These are phyloP conservation scores for Yamadazyma buinensis DNA, from an alignment of 1,139 yeast genomes.

Conservation along the genomic window DNA sequence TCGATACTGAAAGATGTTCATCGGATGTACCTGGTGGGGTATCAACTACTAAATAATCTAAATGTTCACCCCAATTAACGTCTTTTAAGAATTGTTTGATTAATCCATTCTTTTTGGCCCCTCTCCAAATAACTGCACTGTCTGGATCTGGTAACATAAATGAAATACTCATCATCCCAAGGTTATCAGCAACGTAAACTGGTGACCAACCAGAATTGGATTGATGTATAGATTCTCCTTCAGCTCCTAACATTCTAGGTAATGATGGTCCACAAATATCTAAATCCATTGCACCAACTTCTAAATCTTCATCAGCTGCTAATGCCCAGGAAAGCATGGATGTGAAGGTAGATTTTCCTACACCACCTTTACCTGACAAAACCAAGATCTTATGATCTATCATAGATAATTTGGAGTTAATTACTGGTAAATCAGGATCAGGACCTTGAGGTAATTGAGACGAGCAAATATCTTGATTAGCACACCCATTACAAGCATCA, in stretches of 20 bases:
- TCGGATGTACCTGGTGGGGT: conserved; percentile 99
- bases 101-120: conserved; percentile 88
- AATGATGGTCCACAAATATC: conserved; percentile 98
- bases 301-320: conserved; percentile 81
- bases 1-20: conserved; percentile 88
- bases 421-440: conserved; percentile 87
- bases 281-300: conserved; percentile 94
- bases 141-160: conserved; percentile 94
- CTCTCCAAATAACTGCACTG: conserved; percentile 96
- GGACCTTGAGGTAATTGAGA: conserved; percentile 86
- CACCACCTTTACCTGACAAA: conserved; percentile 96
- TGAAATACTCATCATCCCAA: conserved; percentile 94
- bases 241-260: conserved; percentile 92
- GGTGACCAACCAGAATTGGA: conserved; percentile 96
- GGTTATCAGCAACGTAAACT: conserved; percentile 89
- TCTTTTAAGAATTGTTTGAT: conserved; percentile 93
- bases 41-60: conserved; percentile 87
- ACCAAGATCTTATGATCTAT: conserved; percentile 84
- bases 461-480: conserved; percentile 87
- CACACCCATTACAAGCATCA: conserved; percentile 93
- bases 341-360: conserved; percentile 94
- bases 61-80: conserved; percentile 86
- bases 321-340: conserved; percentile 95
- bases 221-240: conserved; percentile 80
- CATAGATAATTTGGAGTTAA: conserved; percentile 59